These are phyloP conservation scores for Antitrichia curtipendula DNA, from an alignment of 225 moss, liverwort and hornwort genomes.

Conservation along the genomic window DNA sequence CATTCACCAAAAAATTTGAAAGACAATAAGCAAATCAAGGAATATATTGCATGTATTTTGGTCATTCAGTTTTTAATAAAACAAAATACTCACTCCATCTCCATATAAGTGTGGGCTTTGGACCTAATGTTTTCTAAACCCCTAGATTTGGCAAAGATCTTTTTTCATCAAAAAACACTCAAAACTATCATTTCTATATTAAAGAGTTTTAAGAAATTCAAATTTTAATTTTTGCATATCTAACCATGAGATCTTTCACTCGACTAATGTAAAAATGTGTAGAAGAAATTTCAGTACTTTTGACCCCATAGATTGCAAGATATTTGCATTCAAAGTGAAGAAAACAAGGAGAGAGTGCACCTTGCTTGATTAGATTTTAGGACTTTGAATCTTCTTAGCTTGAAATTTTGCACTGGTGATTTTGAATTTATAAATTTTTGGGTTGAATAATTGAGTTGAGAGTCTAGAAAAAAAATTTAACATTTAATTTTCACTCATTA, in stretches of 20 bases:
- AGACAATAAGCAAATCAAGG: neutral
- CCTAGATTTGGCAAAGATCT: fast-evolving
- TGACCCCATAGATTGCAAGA: too few species aligned
- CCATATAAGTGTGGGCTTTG: neutral
- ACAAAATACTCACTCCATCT: fast-evolving
- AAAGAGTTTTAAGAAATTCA: too few species aligned
- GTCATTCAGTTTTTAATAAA: neutral
- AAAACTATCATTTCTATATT: neutral
- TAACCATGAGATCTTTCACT: neutral
- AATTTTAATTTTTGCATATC: too few species aligned
- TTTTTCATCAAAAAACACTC: neutral
- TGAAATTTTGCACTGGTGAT: too few species aligned
- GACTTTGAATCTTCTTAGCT: too few species aligned
- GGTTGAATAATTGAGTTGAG: too few species aligned
- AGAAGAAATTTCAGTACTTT: too few species aligned
- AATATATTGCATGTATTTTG: neutral
- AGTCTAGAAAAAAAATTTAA: too few species aligned
- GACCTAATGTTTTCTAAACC: neutral
- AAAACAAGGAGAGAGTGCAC: too few species aligned
- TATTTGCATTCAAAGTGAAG: too few species aligned
- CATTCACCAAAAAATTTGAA: neutral
- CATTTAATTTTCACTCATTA: too few species aligned
- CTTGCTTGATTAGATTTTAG: fast-evolving
- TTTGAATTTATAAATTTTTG: too few species aligned
- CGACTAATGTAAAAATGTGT: neutral